These are phyloP conservation scores for Stephanodiscus triporus DNA, from an alignment of 108 stramenopile species.

Conservation along the genomic window DNA sequence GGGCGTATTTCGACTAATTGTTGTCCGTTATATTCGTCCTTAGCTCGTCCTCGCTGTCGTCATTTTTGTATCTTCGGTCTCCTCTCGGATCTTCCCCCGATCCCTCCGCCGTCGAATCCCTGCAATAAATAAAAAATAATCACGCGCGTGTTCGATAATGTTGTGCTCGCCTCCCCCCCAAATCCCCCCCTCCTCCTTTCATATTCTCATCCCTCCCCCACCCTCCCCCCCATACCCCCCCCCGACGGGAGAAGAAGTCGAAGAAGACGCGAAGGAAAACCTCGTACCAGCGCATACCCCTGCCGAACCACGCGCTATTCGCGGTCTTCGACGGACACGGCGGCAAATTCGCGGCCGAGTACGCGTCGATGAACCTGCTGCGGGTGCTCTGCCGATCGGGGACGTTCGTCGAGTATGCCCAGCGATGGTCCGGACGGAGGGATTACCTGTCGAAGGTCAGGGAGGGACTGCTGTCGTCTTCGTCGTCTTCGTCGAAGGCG, in stretches of 20 bases:
- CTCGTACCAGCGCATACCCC: neutral
- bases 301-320: slow-evolving; percentile 67
- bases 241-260: neutral
- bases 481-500: neutral
- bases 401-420: slow-evolving; percentile 56
- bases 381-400: slow-evolving; percentile 52
- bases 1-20: too few relatives aligned
- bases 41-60: too few relatives aligned
- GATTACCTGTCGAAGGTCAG: slow-evolving; percentile 9
- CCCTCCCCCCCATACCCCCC: too few relatives aligned
- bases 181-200: too few relatives aligned
- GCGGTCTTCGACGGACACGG: slow-evolving; percentile 87
- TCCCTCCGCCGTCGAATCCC: too few relatives aligned
- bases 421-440: slow-evolving; percentile 29
- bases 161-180: too few relatives aligned
- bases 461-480: neutral
- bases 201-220: too few relatives aligned
- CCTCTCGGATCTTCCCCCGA: too few relatives aligned
- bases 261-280: neutral
- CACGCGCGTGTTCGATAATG: too few relatives aligned
- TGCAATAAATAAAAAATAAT: too few relatives aligned
- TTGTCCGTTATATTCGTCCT: too few relatives aligned
- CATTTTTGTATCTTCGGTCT: too few relatives aligned
- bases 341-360: slow-evolving; percentile 72
- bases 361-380: slow-evolving; percentile 52